These are phyloP conservation scores for Melaleuca quinquenervia DNA, from an alignment of 345 rosid species.

Conservation along the genomic window DNA sequence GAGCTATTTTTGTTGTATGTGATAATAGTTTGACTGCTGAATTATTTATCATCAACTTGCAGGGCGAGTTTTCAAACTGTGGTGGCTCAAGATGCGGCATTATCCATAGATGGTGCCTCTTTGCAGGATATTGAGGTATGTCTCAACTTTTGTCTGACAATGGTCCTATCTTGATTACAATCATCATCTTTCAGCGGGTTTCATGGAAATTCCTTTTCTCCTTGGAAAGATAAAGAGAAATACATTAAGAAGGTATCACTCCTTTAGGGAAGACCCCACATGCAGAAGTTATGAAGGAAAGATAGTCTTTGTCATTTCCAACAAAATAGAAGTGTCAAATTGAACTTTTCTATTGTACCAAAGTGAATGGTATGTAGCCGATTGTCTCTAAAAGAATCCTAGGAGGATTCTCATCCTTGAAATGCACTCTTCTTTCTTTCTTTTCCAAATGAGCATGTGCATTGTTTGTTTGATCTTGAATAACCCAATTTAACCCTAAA, in stretches of 20 bases:
- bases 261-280: not conserved
- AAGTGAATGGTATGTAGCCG: not conserved
- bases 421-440: not conserved
- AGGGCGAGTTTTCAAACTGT: slow-evolving; percentile 30
- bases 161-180: not conserved
- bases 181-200: not conserved
- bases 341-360: not conserved
- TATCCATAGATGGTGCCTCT: slow-evolving; percentile 36
- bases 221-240: not conserved
- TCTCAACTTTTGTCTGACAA: not conserved
- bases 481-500: not conserved
- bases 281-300: not conserved
- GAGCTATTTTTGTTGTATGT: not conserved
- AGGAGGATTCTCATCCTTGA: not conserved
- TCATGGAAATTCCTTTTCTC: not conserved
- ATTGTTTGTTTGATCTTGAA: not conserved
- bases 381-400: not conserved
- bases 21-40: not conserved
- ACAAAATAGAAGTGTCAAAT: not conserved
- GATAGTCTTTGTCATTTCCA: not conserved
- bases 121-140: slow-evolving; percentile 53
- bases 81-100: slow-evolving; percentile 26
- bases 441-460: not conserved
- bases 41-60: not conserved
- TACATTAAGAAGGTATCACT: not conserved